Base-by-base conservation (phyloP, 768 basidiomycete genomes). In the Lactarius quietus region DNA sequence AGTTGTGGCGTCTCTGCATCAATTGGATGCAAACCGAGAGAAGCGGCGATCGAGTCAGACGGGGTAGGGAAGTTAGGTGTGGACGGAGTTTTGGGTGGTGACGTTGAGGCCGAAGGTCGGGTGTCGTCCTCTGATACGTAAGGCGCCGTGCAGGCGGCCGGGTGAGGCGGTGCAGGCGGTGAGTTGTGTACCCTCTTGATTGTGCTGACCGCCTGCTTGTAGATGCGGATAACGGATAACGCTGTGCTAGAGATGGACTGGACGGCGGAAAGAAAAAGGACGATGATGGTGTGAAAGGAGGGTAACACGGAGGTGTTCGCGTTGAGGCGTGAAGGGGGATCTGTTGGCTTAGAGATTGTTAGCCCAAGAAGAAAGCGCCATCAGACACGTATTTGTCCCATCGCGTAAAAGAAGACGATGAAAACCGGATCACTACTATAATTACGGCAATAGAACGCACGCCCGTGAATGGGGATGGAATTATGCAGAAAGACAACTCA, bases 221-320 rank as follows among this genome's bases (percentile, higher is more conserved):
- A 89, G 26, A 83, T 78, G 56, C 88, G 83, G 54, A 90, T 84
- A 59, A 93, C 77, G 41, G 84, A 80, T 15, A 93, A 83, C 69
- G 86, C 87, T 41, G 80, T 76, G 10, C 89, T 86, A 0, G 92
- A 92, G 38, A 93, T 74, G 7, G 82, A 79, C 70, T 92, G 91
- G 17, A 93, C 80, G 33, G 86, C 81, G 15, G 93, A 90, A 26
- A 95, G 86, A 23, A 90, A 75, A 67, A 89, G 73, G 53, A 94
- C 81, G 59, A 90, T 78, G 43, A 92, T 73, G 57, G 78, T 78
- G 41, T 88, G 81, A 65, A 81, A 77, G 23, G 83, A 79, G 52
- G 69, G 69, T 3, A 62, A 14, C 9, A 31, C 10, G n/a, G 59
- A 70, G 3, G 57, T 17, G n/a, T 56, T 76, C 67, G 39, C 73